Base-by-base conservation (phyloP, 768 basidiomycete species). In the Pleurotus sapidus region DNA sequence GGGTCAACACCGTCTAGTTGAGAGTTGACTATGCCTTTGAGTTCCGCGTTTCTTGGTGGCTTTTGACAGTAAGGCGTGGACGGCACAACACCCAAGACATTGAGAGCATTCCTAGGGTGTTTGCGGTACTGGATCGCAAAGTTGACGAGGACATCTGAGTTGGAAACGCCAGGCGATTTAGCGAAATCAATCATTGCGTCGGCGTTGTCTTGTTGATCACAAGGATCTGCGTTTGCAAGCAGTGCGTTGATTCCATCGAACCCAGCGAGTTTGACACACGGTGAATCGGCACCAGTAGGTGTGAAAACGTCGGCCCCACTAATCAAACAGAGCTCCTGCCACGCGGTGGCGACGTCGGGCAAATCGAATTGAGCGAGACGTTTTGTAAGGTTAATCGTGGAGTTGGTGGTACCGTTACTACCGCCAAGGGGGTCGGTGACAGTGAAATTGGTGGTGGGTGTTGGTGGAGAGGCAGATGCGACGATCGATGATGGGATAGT, bases 101-200 rank as follows among this genome's bases (percentile, higher is more conserved):
- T 64, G n/a, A 78, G 67, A 0, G 77, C 72, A 56, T 77, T 74
- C 40, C 79, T 72, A 3, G 79, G 67, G 58, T 80, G 74, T 49
- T 68, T 58, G n/a, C 76, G 70, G 63, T 78, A 81, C 18, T 66
- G 63, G 37, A 79, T 59, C 6, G 79, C 80, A 38, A 74, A 71
- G 18, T 71, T 67, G 58, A 80, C 76, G 59, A 81, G 66, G 4
- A 68, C 73, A 5, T 70, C 67, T 49, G 57, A 59, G 69, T 81
- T 79, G 8, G 51, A 64, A 53, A 79, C 68, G 3, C 76, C 75
- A 7, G 68, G 12, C 15, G 74, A 75, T 60, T 81, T 80, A 48
- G 80, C 78, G 55, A 79, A 82, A 51, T 72, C 72, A 61, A 81
- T 74, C 79, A 83, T 83, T 14, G 65, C 67, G 64, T 82, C 80